Conservation (phyloP, 768 basidiomycete genomes). For the Lepiota brunneoincarnata region DNA sequence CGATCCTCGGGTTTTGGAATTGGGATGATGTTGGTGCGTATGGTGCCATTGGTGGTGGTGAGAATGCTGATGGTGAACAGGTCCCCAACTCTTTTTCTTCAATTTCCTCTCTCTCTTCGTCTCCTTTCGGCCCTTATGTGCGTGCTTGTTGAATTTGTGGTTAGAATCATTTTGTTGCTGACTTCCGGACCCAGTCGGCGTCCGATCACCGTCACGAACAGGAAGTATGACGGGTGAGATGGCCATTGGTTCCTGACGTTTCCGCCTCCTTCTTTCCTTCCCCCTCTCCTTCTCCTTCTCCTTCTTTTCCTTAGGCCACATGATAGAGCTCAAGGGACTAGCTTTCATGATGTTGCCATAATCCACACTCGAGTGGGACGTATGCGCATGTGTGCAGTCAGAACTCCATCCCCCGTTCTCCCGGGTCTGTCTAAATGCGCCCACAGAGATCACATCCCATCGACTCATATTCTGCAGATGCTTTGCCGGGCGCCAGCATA, state of each 20-base stretch:
- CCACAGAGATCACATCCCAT: conserved; percentile 75
- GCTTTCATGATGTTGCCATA: conserved; percentile 51
- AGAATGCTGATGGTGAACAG: conserved; percentile 39
- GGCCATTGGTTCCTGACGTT: conserved; percentile 26
- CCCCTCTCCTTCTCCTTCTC: conserved; percentile 21
- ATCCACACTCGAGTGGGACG: conserved; percentile 32
- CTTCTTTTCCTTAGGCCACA: conserved; percentile 44
- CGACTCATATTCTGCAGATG: conserved; percentile 52
- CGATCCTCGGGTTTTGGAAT: conserved; percentile 56
- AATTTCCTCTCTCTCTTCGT: conserved; percentile 64
- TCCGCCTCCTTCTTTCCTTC: conserved; percentile 24
- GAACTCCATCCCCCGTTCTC: conserved; percentile 33
- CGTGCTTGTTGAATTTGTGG: conserved; percentile 30
- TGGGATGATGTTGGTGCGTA: conserved; percentile 62
- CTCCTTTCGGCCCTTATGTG: conserved; percentile 61
- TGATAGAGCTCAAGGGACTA: conserved; percentile 54
- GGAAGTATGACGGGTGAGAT: conserved; percentile 54
- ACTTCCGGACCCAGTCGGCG: conserved; percentile 38
- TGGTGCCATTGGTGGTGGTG: conserved; percentile 26
- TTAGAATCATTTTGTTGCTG: conserved; percentile 19
- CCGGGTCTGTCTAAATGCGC: conserved; percentile 67
- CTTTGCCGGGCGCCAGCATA: conserved; percentile 28
- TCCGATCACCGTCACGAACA: conserved; percentile 54
- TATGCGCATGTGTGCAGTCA: conserved; percentile 25
- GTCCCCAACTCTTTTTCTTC: conserved; percentile 55